Evolutionary conservation across 345 rosid genomes (phyloP), one percentile per base, ranked within the genome.

Genomic region (Gossypioides kirkii): DNA sequence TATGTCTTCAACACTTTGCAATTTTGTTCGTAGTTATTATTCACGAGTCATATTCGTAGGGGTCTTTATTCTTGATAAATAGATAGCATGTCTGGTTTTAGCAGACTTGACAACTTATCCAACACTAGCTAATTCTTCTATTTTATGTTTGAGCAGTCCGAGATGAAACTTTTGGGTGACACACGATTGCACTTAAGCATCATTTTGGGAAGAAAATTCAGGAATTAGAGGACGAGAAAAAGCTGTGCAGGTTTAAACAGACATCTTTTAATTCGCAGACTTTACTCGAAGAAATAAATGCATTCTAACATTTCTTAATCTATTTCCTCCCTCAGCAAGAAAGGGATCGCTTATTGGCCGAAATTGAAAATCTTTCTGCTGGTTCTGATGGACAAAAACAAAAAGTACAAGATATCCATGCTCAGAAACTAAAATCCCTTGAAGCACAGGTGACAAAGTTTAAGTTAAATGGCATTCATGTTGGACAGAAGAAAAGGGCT

Each of bases 131-230:
- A 23, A 38, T 20, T 69, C 50, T 46, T 69, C 12, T 64, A 5
- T 14, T 56, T 77, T 43, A 22, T 41, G 8, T 70, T 50, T 78
- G 68, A 81, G 82, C 94, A 94, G 98, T 86, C 97, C 11, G 97
- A 92, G 78, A 94, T 94, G 97, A 90, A 92, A 83, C 96, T 87
- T 62, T 80, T 94, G 67, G 95, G 93, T 47, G 92, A 88, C 74
- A 79, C 90, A 61, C n/a, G n/a, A 68, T 83, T 72, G 92, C 89
- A 12, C 90, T 94, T 69, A 92, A 92, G 89, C 97, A 88, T 78
- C 98, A 91, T 80, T 94, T 90, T 76, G 98, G 95, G 69, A 94
- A 89, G 89, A 94, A 94, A 84, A 82, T 94, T 73, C 85, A 85
- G 49, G 98, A 92, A 77, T 73, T 94, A 59, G 98, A 94, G 80